These are phyloP conservation scores for Rosellinia necatrix DNA, from an alignment of 2,329 filamentous ascomycete species.

Conservation along the genomic window DNA sequence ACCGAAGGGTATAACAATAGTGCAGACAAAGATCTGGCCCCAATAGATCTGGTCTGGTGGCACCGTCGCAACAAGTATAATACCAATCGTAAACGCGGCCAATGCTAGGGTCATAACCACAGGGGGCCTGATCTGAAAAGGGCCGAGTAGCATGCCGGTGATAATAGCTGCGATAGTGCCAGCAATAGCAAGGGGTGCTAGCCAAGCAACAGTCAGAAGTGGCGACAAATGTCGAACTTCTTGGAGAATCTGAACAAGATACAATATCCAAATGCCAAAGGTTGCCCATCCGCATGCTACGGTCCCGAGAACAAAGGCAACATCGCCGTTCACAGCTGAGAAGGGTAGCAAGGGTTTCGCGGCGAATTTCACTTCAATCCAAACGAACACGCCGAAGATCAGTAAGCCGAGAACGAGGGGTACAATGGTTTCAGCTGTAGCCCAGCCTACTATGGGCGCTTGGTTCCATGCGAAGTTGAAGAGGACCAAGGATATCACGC, in stretches of 20 bases:
- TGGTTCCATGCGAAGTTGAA: constrained; percentile 67
- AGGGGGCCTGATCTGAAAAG: constrained; percentile 30
- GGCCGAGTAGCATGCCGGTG: constrained; percentile 34
- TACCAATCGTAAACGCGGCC: constrained; percentile 34
- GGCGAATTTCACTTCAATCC: constrained; percentile 50
- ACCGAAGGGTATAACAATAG: constrained; percentile 54
- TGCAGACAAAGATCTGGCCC: constrained; percentile 55
- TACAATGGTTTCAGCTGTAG: constrained; percentile 53
- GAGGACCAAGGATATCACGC: constrained; percentile 56
- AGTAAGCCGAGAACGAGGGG: constrained; percentile 57
- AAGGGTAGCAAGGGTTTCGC: constrained; percentile 56
- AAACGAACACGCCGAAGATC: constrained; percentile 54
- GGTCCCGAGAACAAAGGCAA: constrained; percentile 54
- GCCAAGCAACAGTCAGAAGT: constrained; percentile 41
- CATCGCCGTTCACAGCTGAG: constrained; percentile 50
- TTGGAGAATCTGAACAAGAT: constrained; percentile 47
- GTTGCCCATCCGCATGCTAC: constrained; percentile 50
- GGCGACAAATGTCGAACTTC: constrained; percentile 41
- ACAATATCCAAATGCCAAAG: constrained; percentile 51
- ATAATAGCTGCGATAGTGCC: constrained; percentile 40
- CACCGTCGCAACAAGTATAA: constrained; percentile 37
- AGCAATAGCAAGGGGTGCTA: constrained; percentile 40
- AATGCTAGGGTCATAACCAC: constrained; percentile 37
- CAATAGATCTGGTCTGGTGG: constrained; percentile 57
- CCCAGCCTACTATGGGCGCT: constrained; percentile 58